Evolutionary conservation across 306 rosid species (phyloP).

Genomic region (Castanea sativa): DNA sequence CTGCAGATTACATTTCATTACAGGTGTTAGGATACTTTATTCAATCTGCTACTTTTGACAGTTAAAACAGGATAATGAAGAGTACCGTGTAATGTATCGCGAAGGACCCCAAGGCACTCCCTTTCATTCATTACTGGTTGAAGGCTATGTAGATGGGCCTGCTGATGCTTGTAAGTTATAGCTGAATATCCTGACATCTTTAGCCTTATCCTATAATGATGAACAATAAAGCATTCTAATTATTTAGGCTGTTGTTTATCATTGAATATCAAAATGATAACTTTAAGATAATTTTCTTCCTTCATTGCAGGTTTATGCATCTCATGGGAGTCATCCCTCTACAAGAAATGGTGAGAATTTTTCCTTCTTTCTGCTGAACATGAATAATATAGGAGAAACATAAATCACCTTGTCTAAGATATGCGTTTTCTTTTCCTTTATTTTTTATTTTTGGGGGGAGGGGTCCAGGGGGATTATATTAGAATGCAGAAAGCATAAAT

Average conservation of each 20-base stretch:
- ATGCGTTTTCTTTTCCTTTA: not conserved
- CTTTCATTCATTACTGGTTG: constrained; percentile 78
- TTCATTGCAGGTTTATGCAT: constrained; percentile 73
- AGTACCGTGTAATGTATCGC: constrained; percentile 90
- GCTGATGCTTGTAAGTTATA: constrained; percentile 73
- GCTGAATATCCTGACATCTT: constrained; percentile 5
- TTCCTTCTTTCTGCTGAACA: constrained; percentile 1
- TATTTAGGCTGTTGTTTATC: not conserved
- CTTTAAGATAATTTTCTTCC: constrained; percentile 17
- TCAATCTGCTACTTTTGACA: constrained; percentile 39
- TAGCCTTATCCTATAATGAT: not conserved
- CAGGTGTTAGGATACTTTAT: not conserved
- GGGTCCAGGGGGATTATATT: not conserved
- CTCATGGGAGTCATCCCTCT: constrained; percentile 76
- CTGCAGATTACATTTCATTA: constrained; percentile 1
- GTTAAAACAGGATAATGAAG: constrained; percentile 92
- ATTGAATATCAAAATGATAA: not conserved
- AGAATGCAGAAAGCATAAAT: not conserved
- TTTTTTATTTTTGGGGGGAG: not conserved
- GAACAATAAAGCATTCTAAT: constrained; percentile 4
- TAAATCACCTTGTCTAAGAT: not conserved
- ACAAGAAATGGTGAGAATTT: constrained; percentile 74
- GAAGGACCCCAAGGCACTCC: constrained; percentile 90
- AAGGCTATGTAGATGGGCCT: constrained; percentile 92
- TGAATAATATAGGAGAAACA: not conserved